Percentiles rank a stretch among this genome's conserved stretches.
Evolutionary conservation across 805 yeast species (phyloP).

Genomic region (Nakazawaea siamensis): DNA sequence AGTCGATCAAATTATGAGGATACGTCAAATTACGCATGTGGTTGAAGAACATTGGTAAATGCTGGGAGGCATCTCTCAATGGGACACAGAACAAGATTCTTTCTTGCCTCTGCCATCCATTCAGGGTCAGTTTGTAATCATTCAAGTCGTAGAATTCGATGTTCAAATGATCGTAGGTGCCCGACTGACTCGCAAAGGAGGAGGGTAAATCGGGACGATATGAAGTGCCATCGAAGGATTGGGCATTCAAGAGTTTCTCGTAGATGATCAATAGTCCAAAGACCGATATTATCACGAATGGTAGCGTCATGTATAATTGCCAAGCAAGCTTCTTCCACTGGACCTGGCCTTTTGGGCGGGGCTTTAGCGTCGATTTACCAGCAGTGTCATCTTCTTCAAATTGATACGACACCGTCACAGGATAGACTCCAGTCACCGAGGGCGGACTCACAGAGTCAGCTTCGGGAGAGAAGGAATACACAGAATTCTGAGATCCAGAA

Average conservation of each 20-base stretch:
- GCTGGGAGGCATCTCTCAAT: slow-evolving; percentile 84
- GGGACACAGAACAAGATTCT: slow-evolving; percentile 84
- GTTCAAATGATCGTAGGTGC: slow-evolving; percentile 20
- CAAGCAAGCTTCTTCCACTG: not conserved
- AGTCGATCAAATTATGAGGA: slow-evolving; percentile 79
- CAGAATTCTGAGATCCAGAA: slow-evolving; percentile 5
- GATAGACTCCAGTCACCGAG: not conserved
- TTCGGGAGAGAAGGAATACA: slow-evolving; percentile 6
- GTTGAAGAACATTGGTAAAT: slow-evolving; percentile 80
- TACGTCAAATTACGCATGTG: slow-evolving; percentile 76
- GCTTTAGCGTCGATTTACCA: no score
- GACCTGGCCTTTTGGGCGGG: no score
- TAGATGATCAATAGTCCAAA: slow-evolving; percentile 1
- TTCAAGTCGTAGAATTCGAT: slow-evolving; percentile 71
- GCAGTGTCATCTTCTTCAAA: no score
- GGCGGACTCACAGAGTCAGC: not conserved
- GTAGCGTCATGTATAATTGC: slow-evolving; percentile 4
- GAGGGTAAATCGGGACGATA: slow-evolving; percentile 29
- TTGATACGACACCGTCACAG: no score
- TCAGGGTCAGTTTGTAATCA: slow-evolving; percentile 52
- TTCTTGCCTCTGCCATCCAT: slow-evolving; percentile 77
- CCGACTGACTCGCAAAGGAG: slow-evolving; percentile 17
- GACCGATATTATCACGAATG: slow-evolving; percentile 5
- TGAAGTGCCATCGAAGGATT: slow-evolving; percentile 2
- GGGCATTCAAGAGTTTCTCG: not conserved